phyloP scores from a whole-genome alignment of 345 rosid genomes.

The Melaleuca quinquenervia region DNA sequence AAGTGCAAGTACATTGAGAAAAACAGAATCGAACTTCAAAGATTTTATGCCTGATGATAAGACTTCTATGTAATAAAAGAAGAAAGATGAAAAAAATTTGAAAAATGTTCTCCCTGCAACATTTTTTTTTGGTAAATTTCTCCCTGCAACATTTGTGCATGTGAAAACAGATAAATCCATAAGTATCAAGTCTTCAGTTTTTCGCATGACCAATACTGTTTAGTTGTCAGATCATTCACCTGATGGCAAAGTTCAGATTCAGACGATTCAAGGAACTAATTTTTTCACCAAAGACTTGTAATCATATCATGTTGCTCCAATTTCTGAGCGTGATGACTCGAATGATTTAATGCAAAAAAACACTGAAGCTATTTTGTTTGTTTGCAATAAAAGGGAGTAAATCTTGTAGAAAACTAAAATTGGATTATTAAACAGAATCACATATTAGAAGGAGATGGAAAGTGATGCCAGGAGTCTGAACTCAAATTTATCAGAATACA shows the following conservation, averaged over 20 bases:
- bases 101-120: neutral
- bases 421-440: neutral
- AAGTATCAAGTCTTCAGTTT: neutral
- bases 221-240: neutral
- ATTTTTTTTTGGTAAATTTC: too few relatives aligned
- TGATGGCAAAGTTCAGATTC: neutral
- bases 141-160: neutral
- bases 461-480: neutral
- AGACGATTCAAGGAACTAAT: neutral
- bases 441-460: neutral
- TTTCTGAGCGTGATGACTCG: neutral
- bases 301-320: neutral
- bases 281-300: neutral
- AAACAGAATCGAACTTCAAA: neutral
- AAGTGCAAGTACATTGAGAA: neutral
- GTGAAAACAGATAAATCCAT: neutral
- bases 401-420: neutral
- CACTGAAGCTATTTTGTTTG: neutral
- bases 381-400: neutral
- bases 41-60: neutral
- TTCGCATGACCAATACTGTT: neutral
- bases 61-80: neutral
- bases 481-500: neutral
- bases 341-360: neutral
- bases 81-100: neutral